A percentile compares a stretch with the other conserved stretches of the same genome.
Conservation (phyloP, 2,329 filamentous ascomycete species). For the Magnaporthales sp. region DNA sequence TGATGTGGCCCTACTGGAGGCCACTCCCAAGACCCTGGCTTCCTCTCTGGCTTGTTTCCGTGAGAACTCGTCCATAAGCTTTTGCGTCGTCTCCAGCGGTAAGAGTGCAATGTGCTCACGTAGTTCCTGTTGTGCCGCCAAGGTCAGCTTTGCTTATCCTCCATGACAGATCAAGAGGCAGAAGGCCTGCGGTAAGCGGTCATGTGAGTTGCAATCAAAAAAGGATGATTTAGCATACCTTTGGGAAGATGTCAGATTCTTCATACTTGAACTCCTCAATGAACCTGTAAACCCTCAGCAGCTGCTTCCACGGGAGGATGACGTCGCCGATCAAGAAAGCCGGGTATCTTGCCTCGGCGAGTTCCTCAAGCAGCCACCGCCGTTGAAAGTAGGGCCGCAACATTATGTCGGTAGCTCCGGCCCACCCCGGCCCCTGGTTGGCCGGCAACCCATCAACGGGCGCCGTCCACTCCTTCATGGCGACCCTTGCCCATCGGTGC, state of each 20-base stretch:
- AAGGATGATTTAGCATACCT: not conserved
- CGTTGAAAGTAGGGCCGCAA: conserved; percentile 24
- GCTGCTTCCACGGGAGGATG: conserved; percentile 26
- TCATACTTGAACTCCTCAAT: not conserved
- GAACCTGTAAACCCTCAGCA: conserved; percentile 16
- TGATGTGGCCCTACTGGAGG: not conserved
- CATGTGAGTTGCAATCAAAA: no score
- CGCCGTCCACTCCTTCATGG: conserved; percentile 18
- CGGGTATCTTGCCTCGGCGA: conserved; percentile 22
- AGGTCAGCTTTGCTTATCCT: not conserved
- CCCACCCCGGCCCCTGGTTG: conserved; percentile 12
- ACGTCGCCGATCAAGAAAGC: conserved; percentile 23
- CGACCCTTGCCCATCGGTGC: conserved; percentile 19
- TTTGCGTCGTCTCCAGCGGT: conserved; percentile 13
- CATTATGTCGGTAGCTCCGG: conserved; percentile 20
- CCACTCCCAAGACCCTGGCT: not conserved
- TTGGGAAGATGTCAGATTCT: not conserved
- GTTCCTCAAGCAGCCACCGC: conserved; percentile 27
- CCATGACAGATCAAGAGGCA: not conserved
- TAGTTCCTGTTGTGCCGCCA: not conserved
- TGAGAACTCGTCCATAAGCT: conserved; percentile 23
- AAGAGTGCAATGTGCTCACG: not conserved
- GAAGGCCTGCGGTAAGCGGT: not conserved
- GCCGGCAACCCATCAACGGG: conserved; percentile 11
- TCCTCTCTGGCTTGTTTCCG: not conserved